A percentile compares a stretch with the other conserved stretches of the same genome.
phyloP scores from a whole-genome alignment of 2,329 filamentous ascomycete genomes.

The Fusarium lateritium region DNA sequence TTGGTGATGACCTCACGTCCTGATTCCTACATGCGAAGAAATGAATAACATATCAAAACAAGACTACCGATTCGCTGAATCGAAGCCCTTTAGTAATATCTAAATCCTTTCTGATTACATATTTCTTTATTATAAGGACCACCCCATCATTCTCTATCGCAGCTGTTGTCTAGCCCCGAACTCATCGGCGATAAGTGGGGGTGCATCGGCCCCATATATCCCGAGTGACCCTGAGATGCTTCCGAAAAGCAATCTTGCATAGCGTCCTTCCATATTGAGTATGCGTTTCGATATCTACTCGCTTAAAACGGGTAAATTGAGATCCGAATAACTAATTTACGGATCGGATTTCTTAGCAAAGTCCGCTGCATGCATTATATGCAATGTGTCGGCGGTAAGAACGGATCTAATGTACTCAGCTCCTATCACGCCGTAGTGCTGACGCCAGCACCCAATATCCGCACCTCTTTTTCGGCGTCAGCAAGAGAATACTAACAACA shows the following conservation, averaged over 20 bases:
- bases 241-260: neutral
- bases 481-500: neutral
- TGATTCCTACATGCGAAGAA: no score
- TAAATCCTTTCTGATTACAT: no score
- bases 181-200: neutral
- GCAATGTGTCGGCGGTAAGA: conserved; percentile 9
- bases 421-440: conserved; percentile 28
- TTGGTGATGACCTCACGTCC: no score
- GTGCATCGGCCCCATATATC: neutral
- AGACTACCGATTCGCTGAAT: no score
- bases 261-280: neutral
- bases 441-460: conserved; percentile 35
- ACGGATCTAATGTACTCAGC: neutral
- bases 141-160: neutral
- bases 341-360: neutral
- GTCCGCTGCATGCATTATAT: neutral
- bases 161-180: neutral
- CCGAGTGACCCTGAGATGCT: neutral
- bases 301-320: no score
- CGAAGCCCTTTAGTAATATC: no score
- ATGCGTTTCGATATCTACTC: neutral
- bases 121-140: no score
- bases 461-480: conserved; percentile 7
- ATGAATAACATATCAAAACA: no score
- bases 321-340: neutral